Percentiles rank a stretch among this genome's conserved stretches.
phyloP scores from a whole-genome alignment of 192 early-diverging fungal species.

The Coemansia sp. region DNA sequence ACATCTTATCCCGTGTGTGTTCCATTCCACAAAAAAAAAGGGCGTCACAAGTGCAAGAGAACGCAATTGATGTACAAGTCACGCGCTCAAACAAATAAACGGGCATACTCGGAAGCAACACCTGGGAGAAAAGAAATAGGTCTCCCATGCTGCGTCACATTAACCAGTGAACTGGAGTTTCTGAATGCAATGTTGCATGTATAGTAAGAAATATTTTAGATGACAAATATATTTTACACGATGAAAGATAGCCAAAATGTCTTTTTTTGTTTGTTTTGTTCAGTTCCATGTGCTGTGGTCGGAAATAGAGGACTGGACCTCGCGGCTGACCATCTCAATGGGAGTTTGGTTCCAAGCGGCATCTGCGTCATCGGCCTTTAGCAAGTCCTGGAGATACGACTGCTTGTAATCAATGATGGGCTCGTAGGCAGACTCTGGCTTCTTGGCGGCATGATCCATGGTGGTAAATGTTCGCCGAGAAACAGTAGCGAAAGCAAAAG shows the following conservation, averaged over 20 bases:
- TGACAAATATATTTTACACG: conserved; percentile 9
- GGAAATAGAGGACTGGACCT: conserved; percentile 28
- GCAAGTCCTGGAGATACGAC: conserved; percentile 38
- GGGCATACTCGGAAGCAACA: background rate
- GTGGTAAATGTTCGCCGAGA: conserved; percentile 19
- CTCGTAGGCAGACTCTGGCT: conserved; percentile 17
- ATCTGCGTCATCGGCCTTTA: conserved; percentile 41
- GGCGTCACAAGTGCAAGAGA: too few relatives aligned
- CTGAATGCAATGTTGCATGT: conserved; percentile 1
- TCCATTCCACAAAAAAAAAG: too few relatives aligned
- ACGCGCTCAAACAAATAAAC: background rate
- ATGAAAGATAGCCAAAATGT: background rate
- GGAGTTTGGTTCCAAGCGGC: conserved; percentile 47
- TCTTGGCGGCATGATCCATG: conserved; percentile 6
- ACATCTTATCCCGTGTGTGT: background rate
- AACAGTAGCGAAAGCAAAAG: background rate
- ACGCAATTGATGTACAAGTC: background rate
- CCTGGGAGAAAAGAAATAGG: background rate
- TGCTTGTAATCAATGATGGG: conserved; percentile 9
- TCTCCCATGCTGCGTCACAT: background rate
- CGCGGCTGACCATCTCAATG: conserved; percentile 49
- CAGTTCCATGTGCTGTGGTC: conserved; percentile 37
- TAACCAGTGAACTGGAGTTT: background rate
- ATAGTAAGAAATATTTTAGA: too few relatives aligned
- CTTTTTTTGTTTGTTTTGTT: background rate